Base-by-base conservation (phyloP, 139 green algal species). In the Picochlorum sp. region DNA sequence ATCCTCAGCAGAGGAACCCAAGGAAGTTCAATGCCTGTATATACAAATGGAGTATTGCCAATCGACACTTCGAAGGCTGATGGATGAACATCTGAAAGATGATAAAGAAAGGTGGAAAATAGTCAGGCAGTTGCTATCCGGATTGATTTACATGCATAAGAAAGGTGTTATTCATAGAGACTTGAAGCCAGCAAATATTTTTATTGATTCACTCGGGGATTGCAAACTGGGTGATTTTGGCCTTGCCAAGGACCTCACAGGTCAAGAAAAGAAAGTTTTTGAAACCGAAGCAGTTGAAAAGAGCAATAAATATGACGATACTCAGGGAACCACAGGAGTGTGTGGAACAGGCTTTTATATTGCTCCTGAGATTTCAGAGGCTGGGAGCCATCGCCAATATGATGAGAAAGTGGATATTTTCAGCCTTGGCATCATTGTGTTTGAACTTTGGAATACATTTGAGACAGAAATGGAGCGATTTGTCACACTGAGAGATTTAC, bases 1-100 rank as follows among this genome's bases (percentile, higher is more conserved):
- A 24, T 54, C 47, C 5, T 54, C 47, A 54, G 47, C 26, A 7
- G 13, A 26, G 26, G 15, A 66, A 56, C 0, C 14, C 7, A 56
- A 2, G 11, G 61, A 66, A 23, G 57, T 15, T 15, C 52, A 50
- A 62, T 26, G 26, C 6, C 79, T 96, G 57, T 94, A 89, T 76
- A 95, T 96, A 62, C 87, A 96, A 79, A 96, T 97, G 90, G 90
- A 96, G 78, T 92, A 85, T 73, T 96, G 90, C 68, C 76, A 9
- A 38, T 45, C 64, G 14, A 96, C 89, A 16, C 79, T 96, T 62
- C 65, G 74, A 28, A 66, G 83, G 44, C 73, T 86, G 45, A 58
- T 87, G 45, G 41, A 59, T 45, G 71, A 76, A 3, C 28, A 57
- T 26, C 47, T 92, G 44, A 74, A 85, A 18, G 80, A 85, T 28